Base-by-base conservation (phyloP, 2,329 filamentous ascomycete species). In the Ceratocystis papillata region DNA sequence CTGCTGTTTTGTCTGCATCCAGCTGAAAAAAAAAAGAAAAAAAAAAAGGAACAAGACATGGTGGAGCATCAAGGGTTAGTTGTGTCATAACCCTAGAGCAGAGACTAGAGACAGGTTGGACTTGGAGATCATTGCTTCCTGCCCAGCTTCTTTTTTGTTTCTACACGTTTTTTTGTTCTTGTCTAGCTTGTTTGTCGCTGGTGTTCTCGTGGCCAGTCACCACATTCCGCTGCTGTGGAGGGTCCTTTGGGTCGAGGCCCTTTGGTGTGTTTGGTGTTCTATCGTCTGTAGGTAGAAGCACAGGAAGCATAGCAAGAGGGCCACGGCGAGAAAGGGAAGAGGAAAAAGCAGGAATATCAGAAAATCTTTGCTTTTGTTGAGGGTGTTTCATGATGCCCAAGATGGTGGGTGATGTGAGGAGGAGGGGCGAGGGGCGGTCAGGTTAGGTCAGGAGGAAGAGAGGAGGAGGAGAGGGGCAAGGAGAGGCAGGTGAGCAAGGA, bases 361-460 rank as follows among this genome's bases (percentile, higher is more conserved):
- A 50, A 20, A 50, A 50, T 50, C 46, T 22, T 50, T 50, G 15
- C 46, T 50, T 20, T 50, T 50, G 10, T 20, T 30, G 53, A 15
- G 22, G 3, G 53, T 57, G 53, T 57, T 57, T 57, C 53, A 57
- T 57, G 53, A 57, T 28, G 53, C 53, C 53, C 53, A 57, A 57
- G 25, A 28, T 57, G 53, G 25, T 28, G 33, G 53, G 25, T 57
- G 50, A 57, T 57, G 50, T 30, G 22, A 25, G 20, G 50, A 25
- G 20, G 50, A 28, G 50, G 50, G 50, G 25, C 3, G 50, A 17
- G 15, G 30, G 30, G 30, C 30, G 30, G 30, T 33, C 45, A 46
- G 45, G n/a, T 15, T 46, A 15, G 45, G 45, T 20, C 45, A 50
- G 17, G 46, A 50, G 17, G 46, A 50, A 50, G 46, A 17, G 50